Evolutionary conservation across 2,329 filamentous ascomycete genomes (phyloP), one percentile per base, ranked within the genome.

Genomic region (Immersiporthe knoxdaviesiana): DNA sequence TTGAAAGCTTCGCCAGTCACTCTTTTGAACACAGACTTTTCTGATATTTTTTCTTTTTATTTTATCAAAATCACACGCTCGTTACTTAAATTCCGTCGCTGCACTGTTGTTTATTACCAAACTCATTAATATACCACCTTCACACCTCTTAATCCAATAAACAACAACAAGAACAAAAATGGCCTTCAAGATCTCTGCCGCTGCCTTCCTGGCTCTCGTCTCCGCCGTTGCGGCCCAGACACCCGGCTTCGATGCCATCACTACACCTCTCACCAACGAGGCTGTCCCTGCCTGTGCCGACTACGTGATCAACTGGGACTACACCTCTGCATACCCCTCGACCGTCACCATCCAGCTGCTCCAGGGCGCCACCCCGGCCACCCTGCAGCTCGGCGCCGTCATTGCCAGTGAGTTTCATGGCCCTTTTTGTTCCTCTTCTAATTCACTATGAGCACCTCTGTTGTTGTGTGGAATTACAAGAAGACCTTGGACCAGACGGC

Each of bases 341-440:
- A 77, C 79, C 71, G 79, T 89, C 74, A 81, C 80, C 72, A 84
- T 91, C 77, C 76, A 79, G 75, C 83, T 90, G 71, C 80, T 90
- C 70, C 85, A 85, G 70, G 88, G 88, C 73, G 74, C 77, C 7
- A 77, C 77, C 71, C 79, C 82, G 72, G 68, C 72, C 71, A 80
- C 77, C 63, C 85, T 87, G 72, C 74, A 80, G 68, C 72, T 82
- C 52, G 74, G 81, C 44, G 72, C 75, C 58, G 74, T 78, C 72
- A 78, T 91, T 75, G 84, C 81, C 70, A 75, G 88, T 90, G 81
- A 79, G 87, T 84, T 50, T 52, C 8, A 24, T 35, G 4, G 8
- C 35, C 21, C 18, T 35, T 39, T 10, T 7, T 35, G 4, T 35
- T 35, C 8, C 8, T 35, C 8, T 35, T 35, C 8, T 35, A 4